Percentiles rank a stretch among this genome's conserved stretches.
phyloP scores from a whole-genome alignment of 2,329 filamentous ascomycete species.

The Aspergillus ruber region DNA sequence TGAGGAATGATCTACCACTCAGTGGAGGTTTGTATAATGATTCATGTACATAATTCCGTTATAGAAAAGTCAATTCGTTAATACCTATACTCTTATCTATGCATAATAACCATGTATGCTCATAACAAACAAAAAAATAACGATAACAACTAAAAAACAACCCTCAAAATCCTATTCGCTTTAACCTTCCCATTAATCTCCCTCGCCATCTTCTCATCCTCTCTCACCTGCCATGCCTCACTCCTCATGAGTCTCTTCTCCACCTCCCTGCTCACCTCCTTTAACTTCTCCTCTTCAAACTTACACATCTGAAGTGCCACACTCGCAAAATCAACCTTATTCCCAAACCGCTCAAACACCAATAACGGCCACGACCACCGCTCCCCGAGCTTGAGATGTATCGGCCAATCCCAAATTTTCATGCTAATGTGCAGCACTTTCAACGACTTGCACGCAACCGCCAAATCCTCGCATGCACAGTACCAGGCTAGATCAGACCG shows the following conservation, averaged over 20 bases:
- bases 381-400: constrained; percentile 13
- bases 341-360: constrained; percentile 5
- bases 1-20: neutral
- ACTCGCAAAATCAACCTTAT: constrained; percentile 8
- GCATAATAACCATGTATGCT: neutral
- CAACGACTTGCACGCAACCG: constrained; percentile 5
- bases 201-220: constrained; percentile 12
- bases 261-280: constrained; percentile 8
- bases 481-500: constrained; percentile 16
- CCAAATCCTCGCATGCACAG: constrained; percentile 11
- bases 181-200: constrained; percentile 9
- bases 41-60: neutral
- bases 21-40: neutral
- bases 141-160: constrained; percentile 7
- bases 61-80: neutral
- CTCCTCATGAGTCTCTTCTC: constrained; percentile 16
- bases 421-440: constrained; percentile 13
- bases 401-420: constrained; percentile 14
- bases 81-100: neutral
- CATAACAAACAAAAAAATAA: neutral
- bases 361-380: constrained; percentile 16
- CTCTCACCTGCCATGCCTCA: constrained; percentile 8
- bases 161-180: constrained; percentile 7
- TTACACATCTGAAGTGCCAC: constrained; percentile 10
- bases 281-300: constrained; percentile 7